phyloP scores from a whole-genome alignment of 805 yeast species.

The Candida maltosa region DNA sequence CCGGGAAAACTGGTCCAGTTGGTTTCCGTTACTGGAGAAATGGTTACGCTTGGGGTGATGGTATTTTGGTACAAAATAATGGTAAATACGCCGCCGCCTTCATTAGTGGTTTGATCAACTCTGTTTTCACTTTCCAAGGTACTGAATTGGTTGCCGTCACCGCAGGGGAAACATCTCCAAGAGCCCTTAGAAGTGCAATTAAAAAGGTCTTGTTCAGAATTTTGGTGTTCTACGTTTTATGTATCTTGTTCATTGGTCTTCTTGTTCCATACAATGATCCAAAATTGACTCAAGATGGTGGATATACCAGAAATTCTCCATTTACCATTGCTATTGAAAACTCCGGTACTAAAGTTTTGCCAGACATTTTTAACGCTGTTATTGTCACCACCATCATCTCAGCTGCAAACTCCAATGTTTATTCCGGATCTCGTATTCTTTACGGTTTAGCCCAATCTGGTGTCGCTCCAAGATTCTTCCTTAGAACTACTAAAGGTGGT shows the following conservation, averaged over 20 bases:
- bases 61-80: constrained; percentile 19
- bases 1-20: constrained; percentile 63
- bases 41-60: constrained; percentile 72
- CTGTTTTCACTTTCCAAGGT: constrained; percentile 82
- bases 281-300: constrained; percentile 37
- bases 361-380: constrained; percentile 71
- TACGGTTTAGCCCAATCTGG: constrained; percentile 61
- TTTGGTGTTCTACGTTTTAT: constrained; percentile 59
- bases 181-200: constrained; percentile 68
- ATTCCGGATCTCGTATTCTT: constrained; percentile 67
- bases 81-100: constrained; percentile 3
- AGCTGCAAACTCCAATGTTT: constrained; percentile 77
- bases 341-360: constrained; percentile 63
- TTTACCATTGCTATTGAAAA: constrained; percentile 69
- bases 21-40: constrained; percentile 81
- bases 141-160: constrained; percentile 73
- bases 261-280: constrained; percentile 69
- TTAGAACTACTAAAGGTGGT: constrained; percentile 49
- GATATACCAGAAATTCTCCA: constrained; percentile 56
- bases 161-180: constrained; percentile 72
- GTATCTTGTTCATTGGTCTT: constrained; percentile 66
- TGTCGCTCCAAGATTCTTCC: constrained; percentile 54
- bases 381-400: constrained; percentile 64
- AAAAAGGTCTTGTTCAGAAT: constrained; percentile 67
- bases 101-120: constrained; percentile 56